Conservation (phyloP, 139 green algal genomes). For the Tetradesmus lagerheimii region DNA sequence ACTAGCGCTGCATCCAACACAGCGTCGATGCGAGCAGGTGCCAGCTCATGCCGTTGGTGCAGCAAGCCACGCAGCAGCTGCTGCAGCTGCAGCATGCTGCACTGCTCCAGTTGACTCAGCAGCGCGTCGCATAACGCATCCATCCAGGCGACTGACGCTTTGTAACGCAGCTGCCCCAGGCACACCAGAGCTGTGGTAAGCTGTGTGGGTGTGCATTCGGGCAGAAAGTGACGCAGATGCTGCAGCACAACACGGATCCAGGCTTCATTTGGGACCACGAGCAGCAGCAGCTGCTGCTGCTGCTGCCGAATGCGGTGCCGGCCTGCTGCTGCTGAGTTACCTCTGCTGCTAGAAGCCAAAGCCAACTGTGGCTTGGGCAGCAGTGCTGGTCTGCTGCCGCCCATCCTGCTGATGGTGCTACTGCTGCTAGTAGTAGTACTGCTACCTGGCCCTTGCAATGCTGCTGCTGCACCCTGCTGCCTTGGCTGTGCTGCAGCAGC, state of each 20-base stretch:
- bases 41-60: conserved; percentile 15
- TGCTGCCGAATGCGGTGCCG: not conserved
- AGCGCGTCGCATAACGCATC: conserved; percentile 24
- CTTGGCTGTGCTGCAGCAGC: not conserved
- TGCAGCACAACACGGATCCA: not conserved
- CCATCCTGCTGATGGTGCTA: not conserved
- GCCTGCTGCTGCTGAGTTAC: not conserved
- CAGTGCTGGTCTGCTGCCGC: not conserved
- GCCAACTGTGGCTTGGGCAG: not conserved
- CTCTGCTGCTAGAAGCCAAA: not conserved
- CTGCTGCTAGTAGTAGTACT: conserved; percentile 6
- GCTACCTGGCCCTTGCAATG: not conserved
- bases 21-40: not conserved
- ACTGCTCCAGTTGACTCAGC: not conserved
- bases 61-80: conserved; percentile 28
- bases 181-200: not conserved
- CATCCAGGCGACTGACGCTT: not conserved
- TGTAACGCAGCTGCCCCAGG: not conserved
- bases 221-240: conserved; percentile 9
- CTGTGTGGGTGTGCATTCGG: not conserved
- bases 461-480: not conserved
- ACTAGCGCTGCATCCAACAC: not conserved
- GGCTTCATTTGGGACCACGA: not conserved
- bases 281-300: not conserved
- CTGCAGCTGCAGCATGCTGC: conserved; percentile 33